Evolutionary conservation across 2,329 filamentous ascomycete species (phyloP).

Genomic region (Penicillium rolfsii): DNA sequence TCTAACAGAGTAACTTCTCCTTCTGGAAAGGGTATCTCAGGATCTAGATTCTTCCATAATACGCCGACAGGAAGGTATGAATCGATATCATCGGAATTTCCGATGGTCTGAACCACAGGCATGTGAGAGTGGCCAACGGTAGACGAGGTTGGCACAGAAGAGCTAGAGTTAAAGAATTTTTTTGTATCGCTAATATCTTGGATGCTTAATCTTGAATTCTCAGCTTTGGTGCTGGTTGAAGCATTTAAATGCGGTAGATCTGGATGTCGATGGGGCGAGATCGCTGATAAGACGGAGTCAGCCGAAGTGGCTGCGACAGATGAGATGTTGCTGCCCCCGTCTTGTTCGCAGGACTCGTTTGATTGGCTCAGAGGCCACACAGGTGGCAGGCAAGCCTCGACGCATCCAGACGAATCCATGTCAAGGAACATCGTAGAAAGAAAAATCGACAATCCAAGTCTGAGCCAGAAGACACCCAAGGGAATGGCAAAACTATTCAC

Average conservation of each 20-base stretch:
- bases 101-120: background rate
- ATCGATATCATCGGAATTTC: background rate
- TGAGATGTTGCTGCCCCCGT: background rate
- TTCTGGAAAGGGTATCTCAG: conserved; percentile 18
- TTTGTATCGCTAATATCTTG: background rate
- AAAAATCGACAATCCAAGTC: background rate
- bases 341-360: background rate
- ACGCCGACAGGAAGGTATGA: conserved; percentile 15
- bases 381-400: background rate
- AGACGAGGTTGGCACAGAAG: background rate
- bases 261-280: background rate
- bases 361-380: background rate
- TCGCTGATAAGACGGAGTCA: background rate
- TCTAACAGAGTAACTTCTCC: conserved; percentile 34
- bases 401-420: conserved; percentile 1
- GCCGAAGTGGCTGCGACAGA: background rate
- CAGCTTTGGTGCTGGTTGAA: background rate
- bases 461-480: background rate
- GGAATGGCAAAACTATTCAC: background rate
- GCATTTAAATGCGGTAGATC: background rate
- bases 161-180: background rate
- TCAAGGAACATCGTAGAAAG: background rate
- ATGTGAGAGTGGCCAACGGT: background rate
- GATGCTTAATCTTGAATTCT: background rate
- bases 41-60: background rate